Base-by-base conservation (phyloP, 768 basidiomycete genomes). In the Kwoniella heveanensis region DNA sequence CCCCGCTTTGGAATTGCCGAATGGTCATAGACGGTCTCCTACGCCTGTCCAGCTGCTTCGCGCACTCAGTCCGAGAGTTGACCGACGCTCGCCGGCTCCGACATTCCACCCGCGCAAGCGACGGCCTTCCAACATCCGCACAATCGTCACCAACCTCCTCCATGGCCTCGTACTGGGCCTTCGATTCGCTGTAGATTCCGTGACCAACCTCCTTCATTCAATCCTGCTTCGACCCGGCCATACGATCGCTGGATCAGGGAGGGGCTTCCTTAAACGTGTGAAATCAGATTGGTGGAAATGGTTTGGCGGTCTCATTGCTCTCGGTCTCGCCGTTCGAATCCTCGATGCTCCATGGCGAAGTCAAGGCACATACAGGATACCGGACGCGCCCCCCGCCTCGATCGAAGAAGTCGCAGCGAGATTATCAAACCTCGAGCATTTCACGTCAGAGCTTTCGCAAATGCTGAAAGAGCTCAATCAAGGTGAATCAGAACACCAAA, bases 341-440 rank as follows among this genome's bases (percentile, higher is more conserved):
- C 49, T 68, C 8, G 64, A 71, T 24, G 32, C 60, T 19, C 62
- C 67, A 2, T 67, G 67, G 63, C 37, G 63, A 12, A 32, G n/a
- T 17, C 32, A 26, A n/a, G 32, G 53, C 1, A 44, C 22, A 4
- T 63, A 67, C 36, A 53, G 30, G 37, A 66, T 67, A 3, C 66
- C 66, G 17, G 64, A 65, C 13, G n/a, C 62, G 5, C 73, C 75
- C 7, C 73, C 79, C 17, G 71, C 66, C 1, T 58, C 73, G n/a
- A 72, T 80, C 62, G 75, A 76, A 26, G 73, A 78, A 53, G 70
- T 81, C 6, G 64, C 79, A 19, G 55, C 66, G 8, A 65, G 80
- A 24, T 64, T 81, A 12, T 57, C 73, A 1, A 49, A 62, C 12
- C 65, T 81, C 26, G 80, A 81, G 47, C 50, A 66, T 2, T 66